Conservation (phyloP, 768 basidiomycete species). For the Royoungia palumana region DNA sequence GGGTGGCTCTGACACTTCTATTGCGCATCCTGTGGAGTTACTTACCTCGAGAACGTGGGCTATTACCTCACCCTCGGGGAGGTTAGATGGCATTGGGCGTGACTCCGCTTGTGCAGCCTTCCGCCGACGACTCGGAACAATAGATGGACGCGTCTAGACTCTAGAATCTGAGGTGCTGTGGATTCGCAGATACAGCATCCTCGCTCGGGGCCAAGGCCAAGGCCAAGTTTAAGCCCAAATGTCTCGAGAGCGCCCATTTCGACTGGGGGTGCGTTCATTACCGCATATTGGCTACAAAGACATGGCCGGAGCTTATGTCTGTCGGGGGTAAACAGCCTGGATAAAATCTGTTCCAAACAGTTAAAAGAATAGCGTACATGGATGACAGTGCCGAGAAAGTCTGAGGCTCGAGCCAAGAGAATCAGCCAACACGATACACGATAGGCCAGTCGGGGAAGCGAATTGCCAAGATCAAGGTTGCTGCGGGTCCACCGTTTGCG, state of each 20-base stretch:
- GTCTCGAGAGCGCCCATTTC: conserved; percentile 3
- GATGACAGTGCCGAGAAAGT: not conserved
- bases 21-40: not conserved
- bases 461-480: too few species aligned
- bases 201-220: conserved; percentile 8
- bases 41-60: not conserved
- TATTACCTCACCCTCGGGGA: conserved; percentile 10
- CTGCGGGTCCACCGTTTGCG: too few species aligned
- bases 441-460: not conserved
- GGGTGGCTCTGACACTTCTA: not conserved
- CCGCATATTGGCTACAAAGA: too few species aligned
- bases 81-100: not conserved
- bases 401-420: not conserved
- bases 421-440: conserved; percentile 2
- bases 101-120: not conserved
- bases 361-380: not conserved
- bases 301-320: not conserved
- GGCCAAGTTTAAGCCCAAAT: conserved; percentile 1
- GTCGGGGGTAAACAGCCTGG: not conserved
- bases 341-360: not conserved
- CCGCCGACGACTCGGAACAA: not conserved
- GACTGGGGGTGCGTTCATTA: too few species aligned
- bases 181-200: not conserved
- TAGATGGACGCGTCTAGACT: too few species aligned
- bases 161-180: too few species aligned